These are phyloP conservation scores for Zangia roseola DNA, from an alignment of 768 basidiomycete species.

Conservation along the genomic window DNA sequence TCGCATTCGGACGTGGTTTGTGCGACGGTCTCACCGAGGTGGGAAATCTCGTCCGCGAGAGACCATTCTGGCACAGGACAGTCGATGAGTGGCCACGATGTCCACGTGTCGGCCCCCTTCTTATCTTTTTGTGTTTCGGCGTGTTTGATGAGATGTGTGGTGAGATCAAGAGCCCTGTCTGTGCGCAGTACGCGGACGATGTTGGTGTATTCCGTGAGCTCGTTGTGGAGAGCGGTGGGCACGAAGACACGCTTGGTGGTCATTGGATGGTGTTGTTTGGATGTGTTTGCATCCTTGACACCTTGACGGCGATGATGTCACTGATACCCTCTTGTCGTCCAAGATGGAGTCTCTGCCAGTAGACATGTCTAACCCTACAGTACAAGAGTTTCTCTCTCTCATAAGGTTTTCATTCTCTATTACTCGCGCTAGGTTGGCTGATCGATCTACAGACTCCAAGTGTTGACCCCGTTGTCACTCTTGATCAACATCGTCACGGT, in stretches of 20 bases:
- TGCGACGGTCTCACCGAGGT: constrained; percentile 42
- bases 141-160: constrained; percentile 44
- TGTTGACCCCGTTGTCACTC: constrained; percentile 81
- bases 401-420: constrained; percentile 41
- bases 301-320: constrained; percentile 15
- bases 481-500: constrained; percentile 76
- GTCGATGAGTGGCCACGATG: constrained; percentile 76
- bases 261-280: constrained; percentile 1
- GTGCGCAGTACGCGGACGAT: constrained; percentile 61
- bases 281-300: constrained; percentile 1
- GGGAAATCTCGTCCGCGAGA: constrained; percentile 64
- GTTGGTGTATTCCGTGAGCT: constrained; percentile 65
- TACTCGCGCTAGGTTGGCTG: not conserved
- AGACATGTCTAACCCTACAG: constrained; percentile 57
- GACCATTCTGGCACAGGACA: constrained; percentile 67
- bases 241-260: constrained; percentile 37
- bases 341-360: constrained; percentile 57
- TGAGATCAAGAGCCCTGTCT: constrained; percentile 53
- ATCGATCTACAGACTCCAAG: constrained; percentile 58
- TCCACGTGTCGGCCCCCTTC: constrained; percentile 53
- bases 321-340: not conserved
- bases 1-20: constrained; percentile 12
- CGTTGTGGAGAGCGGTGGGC: constrained; percentile 55
- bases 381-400: constrained; percentile 66
- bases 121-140: constrained; percentile 19